Base-by-base conservation (phyloP, 768 basidiomycete genomes). In the Podaxis sp. region DNA sequence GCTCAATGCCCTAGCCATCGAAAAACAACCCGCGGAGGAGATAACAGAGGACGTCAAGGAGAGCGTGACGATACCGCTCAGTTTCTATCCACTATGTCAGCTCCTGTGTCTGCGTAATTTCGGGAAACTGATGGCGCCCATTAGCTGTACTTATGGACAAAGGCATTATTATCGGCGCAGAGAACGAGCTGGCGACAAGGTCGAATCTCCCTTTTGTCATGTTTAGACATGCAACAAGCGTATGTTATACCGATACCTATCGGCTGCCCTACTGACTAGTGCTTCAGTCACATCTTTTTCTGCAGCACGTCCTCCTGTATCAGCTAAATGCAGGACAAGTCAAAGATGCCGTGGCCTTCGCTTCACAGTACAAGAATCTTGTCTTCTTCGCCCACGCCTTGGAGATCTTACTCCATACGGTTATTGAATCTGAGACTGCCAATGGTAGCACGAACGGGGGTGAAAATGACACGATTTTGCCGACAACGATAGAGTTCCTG, bases 121-220 rank as follows among this genome's bases (percentile, higher is more conserved):
- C 15, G 11, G 48, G 42, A 64, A 17, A 62, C 63, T 65, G 63
- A 57, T 65, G 40, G 65, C 40, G 36, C 59, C 12, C 46, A 19
- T 38, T 68, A 99, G 96, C 96, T 62, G 95, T 95, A 6, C 83
- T 99, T 26, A 99, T 99, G 95, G 96, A 98, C 74, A 99, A 98
- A 71, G 96, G 96, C 0, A 97, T 99, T 67, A 95, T 99, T 66
- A 95, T 98, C 67, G 96, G 96, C 7, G 93, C 91, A 28, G 96
- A 98, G 67, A 87, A 95, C 62, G 96, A 99, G 73, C 84, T 86
- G 2, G 88, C 87, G 2, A 81, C 88, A 15, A 83, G 92, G 58
- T 76, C 82, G 26, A 91, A 88, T 61, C 77, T 98, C 8, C 86
- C 95, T 1, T 97, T 97, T 71, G 88, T 90, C 13, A 89, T 96